Base-by-base conservation (phyloP, 768 basidiomycete species). In the Tylopilus cervinicoccineus region DNA sequence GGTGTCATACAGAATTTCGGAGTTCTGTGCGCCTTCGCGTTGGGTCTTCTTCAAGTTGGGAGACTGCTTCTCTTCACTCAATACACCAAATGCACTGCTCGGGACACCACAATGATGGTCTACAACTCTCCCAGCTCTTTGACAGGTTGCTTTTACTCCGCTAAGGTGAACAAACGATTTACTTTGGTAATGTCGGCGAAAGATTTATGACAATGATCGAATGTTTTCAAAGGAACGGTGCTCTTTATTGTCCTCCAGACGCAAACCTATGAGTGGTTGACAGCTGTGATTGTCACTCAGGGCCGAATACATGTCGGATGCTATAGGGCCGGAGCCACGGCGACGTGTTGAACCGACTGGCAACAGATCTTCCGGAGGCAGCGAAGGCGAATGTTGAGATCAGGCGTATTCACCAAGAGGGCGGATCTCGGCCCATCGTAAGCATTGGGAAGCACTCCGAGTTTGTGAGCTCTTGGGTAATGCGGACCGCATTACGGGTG, bases 131-230 rank as follows among this genome's bases (percentile, higher is more conserved):
- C 69, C 73, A 79, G 58, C 26, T 54, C 31, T 79, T 81, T 51
- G 79, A 81, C 50, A 67, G 77, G 9, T 56, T 82, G 1, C 56
- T 80, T 9, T 64, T 78, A 16, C 68, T 81, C 8, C 72, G 74
- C 23, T 67, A 70, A 20, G 79, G 80, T 16, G 80, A 80, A 42
- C 68, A 85, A 55, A 83, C 75, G 4, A 83, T 84, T 6, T 89
- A 86, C 66, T 86, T 85, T 53, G 85, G 86, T 9, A 65, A 68
- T 33, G 52, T 64, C 4, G 62, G 63, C 1, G 53, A 63, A 43
- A 48, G n/a, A 38, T 64, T 62, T 1, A 52, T 39, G 32, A 52
- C 42, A 1, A 37, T 64, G 45, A 52, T 60, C 24, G 42, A 46
- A 6, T 66, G 61, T 23, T 64, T 64, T 22, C 36, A 64, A 33